phyloP scores from a whole-genome alignment of 2,329 filamentous ascomycete genomes.

The Beauveria scarabaeidicola region DNA sequence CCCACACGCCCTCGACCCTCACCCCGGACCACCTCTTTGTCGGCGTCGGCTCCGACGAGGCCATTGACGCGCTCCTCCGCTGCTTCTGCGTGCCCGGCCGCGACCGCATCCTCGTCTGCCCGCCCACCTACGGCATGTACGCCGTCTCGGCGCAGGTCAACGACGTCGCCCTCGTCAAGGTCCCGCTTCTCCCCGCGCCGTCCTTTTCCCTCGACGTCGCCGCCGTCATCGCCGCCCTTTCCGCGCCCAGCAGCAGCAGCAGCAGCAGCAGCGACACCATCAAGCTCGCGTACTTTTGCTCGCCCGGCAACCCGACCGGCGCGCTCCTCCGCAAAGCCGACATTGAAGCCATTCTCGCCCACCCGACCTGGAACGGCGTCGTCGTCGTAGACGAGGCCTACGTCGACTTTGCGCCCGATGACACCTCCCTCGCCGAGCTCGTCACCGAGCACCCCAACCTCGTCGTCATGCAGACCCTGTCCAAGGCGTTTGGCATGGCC shows the following conservation, averaged over 20 bases:
- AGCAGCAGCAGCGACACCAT: conserved; percentile 54
- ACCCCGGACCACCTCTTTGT: conserved; percentile 82
- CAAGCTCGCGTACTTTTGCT: conserved; percentile 89
- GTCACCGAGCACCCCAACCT: conserved; percentile 89
- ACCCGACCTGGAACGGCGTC: conserved; percentile 91
- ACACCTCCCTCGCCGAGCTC: conserved; percentile 80
- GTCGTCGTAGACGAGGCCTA: conserved; percentile 95
- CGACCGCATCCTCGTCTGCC: conserved; percentile 90
- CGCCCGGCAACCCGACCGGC: conserved; percentile 89
- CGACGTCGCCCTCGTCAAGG: conserved; percentile 75
- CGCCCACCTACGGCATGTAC: conserved; percentile 99
- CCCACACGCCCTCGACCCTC: conserved; percentile 65
- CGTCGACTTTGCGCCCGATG: conserved; percentile 75
- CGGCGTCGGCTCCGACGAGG: conserved; percentile 92
- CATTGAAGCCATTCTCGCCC: conserved; percentile 64
- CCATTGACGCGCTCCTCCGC: conserved; percentile 85
- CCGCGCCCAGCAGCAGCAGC: conserved; percentile 31
- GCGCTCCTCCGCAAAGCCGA: conserved; percentile 68
- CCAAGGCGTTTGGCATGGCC: conserved; percentile 92
- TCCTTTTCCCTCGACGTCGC: conserved; percentile 66
- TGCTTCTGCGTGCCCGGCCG: conserved; percentile 83
- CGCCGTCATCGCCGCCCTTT: conserved; percentile 58
- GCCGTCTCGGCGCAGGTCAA: conserved; percentile 89
- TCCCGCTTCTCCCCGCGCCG: conserved; percentile 68
- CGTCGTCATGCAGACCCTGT: conserved; percentile 97